Conservation (phyloP, 2,329 filamentous ascomycete species). For the Trichoderma koningiopsis region DNA sequence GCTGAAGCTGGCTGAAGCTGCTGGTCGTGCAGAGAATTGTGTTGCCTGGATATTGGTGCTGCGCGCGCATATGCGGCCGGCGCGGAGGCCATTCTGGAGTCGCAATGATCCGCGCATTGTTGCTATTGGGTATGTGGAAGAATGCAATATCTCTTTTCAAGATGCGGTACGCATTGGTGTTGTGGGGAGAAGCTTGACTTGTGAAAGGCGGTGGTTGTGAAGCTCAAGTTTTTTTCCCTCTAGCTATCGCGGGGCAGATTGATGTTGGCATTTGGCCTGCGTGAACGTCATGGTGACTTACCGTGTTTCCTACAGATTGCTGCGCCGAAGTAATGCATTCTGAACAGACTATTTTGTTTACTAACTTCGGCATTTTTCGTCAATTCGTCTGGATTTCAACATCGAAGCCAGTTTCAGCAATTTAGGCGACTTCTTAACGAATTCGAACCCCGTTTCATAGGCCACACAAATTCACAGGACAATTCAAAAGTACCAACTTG, state of each 20-base stretch:
- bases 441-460: neutral
- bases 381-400: neutral
- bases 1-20: neutral
- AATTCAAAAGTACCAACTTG: constrained; percentile 38
- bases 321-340: neutral
- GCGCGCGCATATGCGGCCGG: constrained; percentile 29
- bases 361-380: too few species aligned
- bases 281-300: constrained; percentile 25
- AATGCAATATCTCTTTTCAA: neutral
- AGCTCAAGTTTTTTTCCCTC: constrained; percentile 10
- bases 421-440: neutral
- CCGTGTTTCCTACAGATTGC: neutral
- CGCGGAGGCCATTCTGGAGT: constrained; percentile 30
- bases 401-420: neutral
- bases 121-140: neutral
- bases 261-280: constrained; percentile 1
- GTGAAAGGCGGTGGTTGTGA: constrained; percentile 10
- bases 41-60: neutral
- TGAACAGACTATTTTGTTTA: neutral
- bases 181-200: neutral
- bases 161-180: neutral
- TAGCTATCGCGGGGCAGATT: constrained; percentile 18
- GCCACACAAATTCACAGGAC: neutral
- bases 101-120: constrained; percentile 31
- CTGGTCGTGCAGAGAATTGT: neutral